Base-by-base conservation (phyloP, 2,329 filamentous ascomycete genomes). In the Diaporthe sp. region DNA sequence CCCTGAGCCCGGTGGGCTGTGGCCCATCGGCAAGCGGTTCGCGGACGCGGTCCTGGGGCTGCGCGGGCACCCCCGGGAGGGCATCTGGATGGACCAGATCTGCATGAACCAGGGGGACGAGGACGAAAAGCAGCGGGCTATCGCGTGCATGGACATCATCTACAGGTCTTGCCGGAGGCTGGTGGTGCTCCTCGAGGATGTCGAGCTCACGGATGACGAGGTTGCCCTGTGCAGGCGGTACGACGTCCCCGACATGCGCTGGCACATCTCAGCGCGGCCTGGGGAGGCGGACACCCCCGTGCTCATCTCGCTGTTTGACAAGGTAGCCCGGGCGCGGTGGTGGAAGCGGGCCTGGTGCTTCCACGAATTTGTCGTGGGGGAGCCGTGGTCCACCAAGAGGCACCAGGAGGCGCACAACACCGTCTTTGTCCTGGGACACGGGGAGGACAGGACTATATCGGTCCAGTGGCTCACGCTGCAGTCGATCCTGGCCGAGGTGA, bases 151-250 rank as follows among this genome's bases (percentile, higher is more conserved):
- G 42, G 61, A 65, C 5, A 46, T 65, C 5, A 15, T 65, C 42
- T 65, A 65, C 42, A 65, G n/a, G 39, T 65, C 61, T 25, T 65
- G 61, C 42, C 61, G 61, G 39, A 9, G 61, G n/a, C 61, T 65
- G 15, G 61, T n/a, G 1, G 61, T 65, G 25, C 25, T 65, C 25
- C 61, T 61, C 0, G 37, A 61, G n/a, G 58, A 61, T 9, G 58
- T 61, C 1, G 58, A 61, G 7, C 58, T 65, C 15, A 65, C 39
- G 4, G 42, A 65, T 22, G 61, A 22, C 17, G 61, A 65, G 42
- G 61, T 15, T 2, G 61, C 42, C 17, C 0, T 44, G 2, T 62
- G 37, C 17, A 8, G 2, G 17, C n/a, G 17, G 39, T 65, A 46
- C 8, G 28, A 49, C 37, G 25, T 8, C 7, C 17, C 61, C 2